phyloP scores from a whole-genome alignment of 208 protist genomes.

The Angomonas deanei region DNA sequence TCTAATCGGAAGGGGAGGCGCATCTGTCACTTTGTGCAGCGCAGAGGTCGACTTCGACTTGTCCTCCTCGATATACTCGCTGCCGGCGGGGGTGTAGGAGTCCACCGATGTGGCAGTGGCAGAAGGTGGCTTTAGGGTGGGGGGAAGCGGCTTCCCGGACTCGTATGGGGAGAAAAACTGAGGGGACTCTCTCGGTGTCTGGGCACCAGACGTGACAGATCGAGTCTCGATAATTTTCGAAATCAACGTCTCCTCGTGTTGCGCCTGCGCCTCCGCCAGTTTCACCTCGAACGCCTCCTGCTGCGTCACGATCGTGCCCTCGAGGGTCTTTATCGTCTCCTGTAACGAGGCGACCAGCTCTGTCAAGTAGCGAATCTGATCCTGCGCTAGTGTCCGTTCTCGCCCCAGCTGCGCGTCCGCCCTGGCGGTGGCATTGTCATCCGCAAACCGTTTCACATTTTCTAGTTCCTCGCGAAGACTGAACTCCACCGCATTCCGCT shows the following conservation, averaged over 20 bases:
- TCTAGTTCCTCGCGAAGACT: slow-evolving; percentile 29
- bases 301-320: slow-evolving; percentile 12
- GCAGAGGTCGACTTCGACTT: too few relatives aligned
- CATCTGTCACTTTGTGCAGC: neutral
- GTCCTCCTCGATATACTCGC: neutral
- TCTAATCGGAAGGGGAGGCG: neutral
- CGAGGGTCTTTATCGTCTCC: slow-evolving; percentile 8
- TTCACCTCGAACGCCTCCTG: slow-evolving; percentile 16
- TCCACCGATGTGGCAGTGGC: neutral
- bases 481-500: slow-evolving; percentile 31
- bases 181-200: neutral
- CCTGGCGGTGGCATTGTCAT: slow-evolving; percentile 11
- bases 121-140: neutral
- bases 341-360: slow-evolving; percentile 8
- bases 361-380: slow-evolving; percentile 25
- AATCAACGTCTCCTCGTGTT: slow-evolving; percentile 10
- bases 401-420: slow-evolving; percentile 6
- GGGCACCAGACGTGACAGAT: neutral
- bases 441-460: slow-evolving; percentile 12
- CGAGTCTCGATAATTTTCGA: slow-evolving; percentile 7
- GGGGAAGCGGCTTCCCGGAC: neutral
- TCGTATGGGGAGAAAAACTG: neutral
- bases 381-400: slow-evolving; percentile 18
- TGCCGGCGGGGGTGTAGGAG: neutral
- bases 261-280: slow-evolving; percentile 12